Evolutionary conservation across 2,329 filamentous ascomycete species (phyloP).

Genomic region (Aspergillus sp.): DNA sequence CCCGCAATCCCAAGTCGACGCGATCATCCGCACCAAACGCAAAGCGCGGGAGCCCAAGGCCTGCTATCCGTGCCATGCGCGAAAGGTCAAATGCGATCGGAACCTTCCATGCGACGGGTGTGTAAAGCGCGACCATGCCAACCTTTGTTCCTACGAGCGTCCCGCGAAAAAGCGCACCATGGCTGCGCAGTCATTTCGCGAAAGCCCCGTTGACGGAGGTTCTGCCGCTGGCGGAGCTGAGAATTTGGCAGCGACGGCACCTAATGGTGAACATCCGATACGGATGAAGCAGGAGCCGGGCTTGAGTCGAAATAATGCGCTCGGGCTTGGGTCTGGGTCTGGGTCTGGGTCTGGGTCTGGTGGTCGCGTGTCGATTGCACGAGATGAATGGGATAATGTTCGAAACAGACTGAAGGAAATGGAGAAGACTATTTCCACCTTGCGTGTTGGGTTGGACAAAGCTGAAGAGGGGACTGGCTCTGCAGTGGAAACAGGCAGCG

Average conservation of each 20-base stretch:
- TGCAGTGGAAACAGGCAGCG: constrained; percentile 23
- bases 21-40: constrained; percentile 44
- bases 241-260: constrained; percentile 1
- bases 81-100: constrained; percentile 47
- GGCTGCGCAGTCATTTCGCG: constrained; percentile 16
- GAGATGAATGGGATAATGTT: constrained; percentile 41
- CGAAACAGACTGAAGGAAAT: constrained; percentile 38
- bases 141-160: constrained; percentile 46
- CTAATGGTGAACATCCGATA: constrained; percentile 15
- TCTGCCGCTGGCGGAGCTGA: constrained; percentile 4
- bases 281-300: constrained; percentile 20
- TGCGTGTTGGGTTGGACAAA: constrained; percentile 35
- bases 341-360: constrained; percentile 9
- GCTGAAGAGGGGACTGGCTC: constrained; percentile 26
- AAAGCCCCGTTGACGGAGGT: constrained; percentile 14
- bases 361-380: constrained; percentile 33
- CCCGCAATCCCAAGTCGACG: constrained; percentile 42
- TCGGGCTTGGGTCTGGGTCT: constrained; percentile 3
- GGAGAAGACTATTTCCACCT: constrained; percentile 36
- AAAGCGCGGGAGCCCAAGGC: constrained; percentile 46
- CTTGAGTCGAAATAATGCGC: constrained; percentile 4
- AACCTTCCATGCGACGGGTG: constrained; percentile 46
- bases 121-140: constrained; percentile 45
- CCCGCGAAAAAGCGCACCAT: constrained; percentile 42
- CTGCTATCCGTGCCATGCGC: constrained; percentile 42